Evolutionary conservation across 371 early-diverging fungal genomes (phyloP).

Genomic region (Mortierella sp.): DNA sequence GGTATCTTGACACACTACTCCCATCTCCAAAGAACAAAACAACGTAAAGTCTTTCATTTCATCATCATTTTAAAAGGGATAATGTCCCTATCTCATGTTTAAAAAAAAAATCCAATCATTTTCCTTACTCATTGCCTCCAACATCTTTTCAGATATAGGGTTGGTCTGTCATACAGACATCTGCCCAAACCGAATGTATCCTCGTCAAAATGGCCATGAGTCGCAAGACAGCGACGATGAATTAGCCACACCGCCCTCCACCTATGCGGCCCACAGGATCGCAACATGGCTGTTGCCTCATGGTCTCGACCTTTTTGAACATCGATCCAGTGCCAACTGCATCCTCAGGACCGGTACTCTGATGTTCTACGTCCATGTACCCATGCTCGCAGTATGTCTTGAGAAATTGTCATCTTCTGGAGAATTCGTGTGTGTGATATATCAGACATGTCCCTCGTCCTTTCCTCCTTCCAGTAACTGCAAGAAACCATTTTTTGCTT

Average conservation of each 20-base stretch:
- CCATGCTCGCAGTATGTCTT: constrained; percentile 27
- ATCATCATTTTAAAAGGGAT: not conserved
- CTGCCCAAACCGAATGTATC: too few relatives aligned
- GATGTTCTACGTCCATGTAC: constrained; percentile 28
- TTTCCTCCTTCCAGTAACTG: too few relatives aligned
- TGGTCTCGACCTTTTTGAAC: constrained; percentile 7
- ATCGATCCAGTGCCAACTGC: constrained; percentile 21
- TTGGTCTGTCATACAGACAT: not conserved
- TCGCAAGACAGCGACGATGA: not conserved
- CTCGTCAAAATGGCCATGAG: too few relatives aligned
- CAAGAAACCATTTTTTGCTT: too few relatives aligned
- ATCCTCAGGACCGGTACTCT: constrained; percentile 11
- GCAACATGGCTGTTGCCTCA: constrained; percentile 1
- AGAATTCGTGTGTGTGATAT: not conserved
- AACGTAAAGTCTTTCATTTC: not conserved
- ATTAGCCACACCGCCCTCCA: constrained; percentile 8
- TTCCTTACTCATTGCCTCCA: too few relatives aligned
- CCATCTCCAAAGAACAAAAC: too few relatives aligned
- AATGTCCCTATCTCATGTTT: too few relatives aligned
- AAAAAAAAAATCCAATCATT: too few relatives aligned
- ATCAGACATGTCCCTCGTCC: too few relatives aligned
- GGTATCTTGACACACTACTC: not conserved
- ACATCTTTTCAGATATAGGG: too few relatives aligned
- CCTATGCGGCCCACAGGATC: constrained; percentile 19
- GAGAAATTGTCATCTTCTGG: not conserved